Conservation (phyloP, 257 asterid genomes). For the Ilex asprella region DNA sequence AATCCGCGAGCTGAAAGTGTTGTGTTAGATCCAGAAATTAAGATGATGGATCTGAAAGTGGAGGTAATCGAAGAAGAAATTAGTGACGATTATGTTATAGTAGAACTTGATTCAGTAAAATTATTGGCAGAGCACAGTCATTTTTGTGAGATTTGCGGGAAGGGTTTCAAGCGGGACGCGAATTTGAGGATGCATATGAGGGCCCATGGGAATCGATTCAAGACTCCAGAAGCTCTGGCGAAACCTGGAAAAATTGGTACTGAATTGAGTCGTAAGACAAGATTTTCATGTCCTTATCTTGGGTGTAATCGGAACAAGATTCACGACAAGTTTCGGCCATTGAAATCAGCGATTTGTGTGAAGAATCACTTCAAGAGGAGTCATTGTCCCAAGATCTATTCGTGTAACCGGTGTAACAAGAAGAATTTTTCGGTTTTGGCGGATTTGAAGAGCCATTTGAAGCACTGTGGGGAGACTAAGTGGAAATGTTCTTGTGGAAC, state of each 20-base stretch:
- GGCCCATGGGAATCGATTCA: constrained; percentile 84
- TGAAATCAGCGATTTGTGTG: background rate
- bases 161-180: constrained; percentile 94
- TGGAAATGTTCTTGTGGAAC: constrained; percentile 13
- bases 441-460: background rate
- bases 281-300: constrained; percentile 78
- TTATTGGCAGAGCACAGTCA: constrained; percentile 82
- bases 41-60: background rate
- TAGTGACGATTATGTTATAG: constrained; percentile 38
- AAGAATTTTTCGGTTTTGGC: background rate
- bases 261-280: constrained; percentile 19
- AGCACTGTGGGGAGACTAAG: background rate
- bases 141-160: constrained; percentile 82
- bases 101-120: constrained; percentile 77
- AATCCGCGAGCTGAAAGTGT: too few species aligned
- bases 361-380: background rate
- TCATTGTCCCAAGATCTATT: background rate
- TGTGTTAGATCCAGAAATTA: too few species aligned
- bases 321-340: constrained; percentile 22
- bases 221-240: constrained; percentile 70
- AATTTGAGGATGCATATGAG: constrained; percentile 97
- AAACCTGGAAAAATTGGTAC: constrained; percentile 39
- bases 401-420: background rate
- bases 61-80: constrained; percentile 1
- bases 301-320: constrained; percentile 71